phyloP scores from a whole-genome alignment of 441 rosid genomes.

The Euphorbia neoarborescens region DNA sequence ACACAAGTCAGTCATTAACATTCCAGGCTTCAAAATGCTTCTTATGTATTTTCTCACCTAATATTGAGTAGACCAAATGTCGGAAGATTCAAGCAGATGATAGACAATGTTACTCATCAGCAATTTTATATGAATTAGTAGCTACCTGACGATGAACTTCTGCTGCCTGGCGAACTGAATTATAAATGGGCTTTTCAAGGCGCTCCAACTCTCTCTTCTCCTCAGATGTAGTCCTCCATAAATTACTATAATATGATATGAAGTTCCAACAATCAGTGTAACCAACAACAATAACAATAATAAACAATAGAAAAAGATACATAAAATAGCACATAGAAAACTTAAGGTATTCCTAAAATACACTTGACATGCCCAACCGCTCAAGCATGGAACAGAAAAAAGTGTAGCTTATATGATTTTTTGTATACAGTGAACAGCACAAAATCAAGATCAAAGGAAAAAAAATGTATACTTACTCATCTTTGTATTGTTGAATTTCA shows the following conservation, averaged over 20 bases:
- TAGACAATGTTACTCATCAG: not conserved
- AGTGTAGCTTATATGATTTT: not conserved
- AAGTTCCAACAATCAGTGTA: not conserved
- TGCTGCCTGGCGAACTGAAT: slow-evolving; percentile 89
- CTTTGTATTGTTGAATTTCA: slow-evolving; percentile 88
- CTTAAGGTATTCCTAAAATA: not conserved
- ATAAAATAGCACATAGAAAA: not conserved
- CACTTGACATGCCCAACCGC: not conserved
- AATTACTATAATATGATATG: slow-evolving; percentile 44
- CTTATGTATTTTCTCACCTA: slow-evolving; percentile 78
- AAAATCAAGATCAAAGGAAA: not conserved
- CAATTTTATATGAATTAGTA: not conserved
- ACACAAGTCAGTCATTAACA: slow-evolving; percentile 90
- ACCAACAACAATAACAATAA: not conserved
- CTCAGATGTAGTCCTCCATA: slow-evolving; percentile 93
- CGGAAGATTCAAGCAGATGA: slow-evolving; percentile 8
- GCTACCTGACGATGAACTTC: slow-evolving; percentile 96
- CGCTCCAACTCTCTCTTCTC: slow-evolving; percentile 94
- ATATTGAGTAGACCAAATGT: slow-evolving; percentile 17
- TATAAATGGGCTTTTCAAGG: slow-evolving; percentile 68
- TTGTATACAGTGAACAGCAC: not conserved
- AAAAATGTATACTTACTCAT: slow-evolving; percentile 50
- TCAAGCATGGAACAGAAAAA: not conserved
- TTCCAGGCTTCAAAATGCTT: slow-evolving; percentile 77
- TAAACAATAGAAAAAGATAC: not conserved